Evolutionary conservation across 1,284 basidiomycete species (phyloP), one percentile per base, ranked within the genome.

Genomic region (Ustilago trichophora): DNA sequence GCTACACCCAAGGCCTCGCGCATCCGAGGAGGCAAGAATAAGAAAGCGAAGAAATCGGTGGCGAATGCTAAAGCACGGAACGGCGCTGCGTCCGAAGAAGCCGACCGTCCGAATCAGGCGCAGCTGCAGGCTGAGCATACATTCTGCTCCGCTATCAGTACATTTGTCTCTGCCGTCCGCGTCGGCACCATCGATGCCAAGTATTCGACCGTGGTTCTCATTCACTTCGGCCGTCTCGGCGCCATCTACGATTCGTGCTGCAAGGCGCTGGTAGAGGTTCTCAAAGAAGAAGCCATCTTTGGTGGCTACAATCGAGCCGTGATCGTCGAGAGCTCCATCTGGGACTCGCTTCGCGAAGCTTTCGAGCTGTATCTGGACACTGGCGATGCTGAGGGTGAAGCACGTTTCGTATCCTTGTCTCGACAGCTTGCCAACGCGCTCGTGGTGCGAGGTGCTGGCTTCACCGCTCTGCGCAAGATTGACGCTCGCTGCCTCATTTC

Each of bases 261-360:
- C 40, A 92, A 90, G 80, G 85, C 90, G 15, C 85, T 97, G 26
- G 86, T 93, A 18, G 92, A 96, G 48, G 86, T 91, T 21, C 84
- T 98, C 27, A 88, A 91, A 16, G 91, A 94, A 72, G 91, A 94
- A 75, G 91, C 90, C 5, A 88, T 95, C 84, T 88, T 88, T 82
- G 89, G 88, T 48, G 85, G 87, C 13, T 70, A 70, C 57, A 63
- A 62, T 18, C 86, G 90, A 13, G 70, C 67, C 21, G 55, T 60
- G 10, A 66, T 68, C 5, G 64, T 70, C 22, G 67, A 72, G 26
- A 54, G 49, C 25, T 65, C 72, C 32, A 60, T 78, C 44, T 54
- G 73, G 49, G 70, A 76, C 9, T 55, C 73, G 6, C 51, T 81
- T 18, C 59, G 68, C 16, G 71, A 72, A 45, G 72, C 92, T 0